Evolutionary conservation across 2,329 filamentous ascomycete species (phyloP), one percentile per base, ranked within the genome.

Genomic region (Exserohilum turcica): DNA sequence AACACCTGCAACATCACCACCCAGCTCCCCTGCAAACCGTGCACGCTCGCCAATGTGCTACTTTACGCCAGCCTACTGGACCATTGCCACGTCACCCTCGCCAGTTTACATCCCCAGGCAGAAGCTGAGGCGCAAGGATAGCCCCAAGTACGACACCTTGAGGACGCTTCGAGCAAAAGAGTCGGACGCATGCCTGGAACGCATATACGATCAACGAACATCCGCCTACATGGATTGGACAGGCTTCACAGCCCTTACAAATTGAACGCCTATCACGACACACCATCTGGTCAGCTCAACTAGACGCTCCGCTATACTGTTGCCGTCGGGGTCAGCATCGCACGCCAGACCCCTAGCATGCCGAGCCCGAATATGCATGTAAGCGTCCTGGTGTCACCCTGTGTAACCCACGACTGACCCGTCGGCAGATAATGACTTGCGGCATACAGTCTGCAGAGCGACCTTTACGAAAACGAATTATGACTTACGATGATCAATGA

Each of bases 151-250:
- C 29, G 67, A 71, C 28, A 70, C 62, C 0, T 46, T 76, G 38
- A 67, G 73, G 24, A 63, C 63, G 24, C 44, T 76, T 16, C 51
- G 73, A 47, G 68, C 63, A 6, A 73, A 70, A 48, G 68, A 72
- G 29, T 71, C 67, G 3, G 73, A 74, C 12, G 66, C 66, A 8
- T 71, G 68, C 48, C 50, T 75, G 53, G 67, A 71, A 55, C 56
- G 46, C 19, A 52, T 65, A 5, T 74, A 68, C 46, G 67, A 74
- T 43, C 59, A 66, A 29, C 66, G 64, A 55, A 62, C 68, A 15
- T 62, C 58, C 9, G 63, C 61, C 24, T 73, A 74, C 44, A 44
- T 74, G 38, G 61, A 62, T 19, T 70, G 69, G 16, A 56, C 54
- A 7, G 48, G 72, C 13, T 69, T 66, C 21, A 19, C 18, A 33